phyloP scores from a whole-genome alignment of 768 basidiomycete species.

The Rubroboletus pulcherrimus region DNA sequence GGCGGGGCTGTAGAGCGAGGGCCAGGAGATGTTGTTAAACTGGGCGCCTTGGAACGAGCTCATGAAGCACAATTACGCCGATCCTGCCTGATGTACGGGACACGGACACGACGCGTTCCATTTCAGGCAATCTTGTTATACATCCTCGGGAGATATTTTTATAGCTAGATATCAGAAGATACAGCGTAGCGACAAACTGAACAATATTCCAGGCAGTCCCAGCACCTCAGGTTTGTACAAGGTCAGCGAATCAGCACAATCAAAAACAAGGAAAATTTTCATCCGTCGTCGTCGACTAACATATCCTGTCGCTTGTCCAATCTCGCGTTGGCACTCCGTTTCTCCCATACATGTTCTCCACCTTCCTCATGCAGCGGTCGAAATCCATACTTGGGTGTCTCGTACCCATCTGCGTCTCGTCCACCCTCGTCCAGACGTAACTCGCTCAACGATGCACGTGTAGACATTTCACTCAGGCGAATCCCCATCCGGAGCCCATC shows the following conservation, averaged over 20 bases:
- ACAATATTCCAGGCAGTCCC: neutral
- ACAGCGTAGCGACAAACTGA: neutral
- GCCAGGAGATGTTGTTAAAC: constrained; percentile 30
- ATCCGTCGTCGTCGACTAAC: constrained; percentile 18
- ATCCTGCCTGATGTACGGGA: no score
- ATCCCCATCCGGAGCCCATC: constrained; percentile 27
- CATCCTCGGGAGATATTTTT: neutral
- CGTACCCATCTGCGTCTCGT: constrained; percentile 8
- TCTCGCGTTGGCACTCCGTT: neutral
- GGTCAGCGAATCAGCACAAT: neutral
- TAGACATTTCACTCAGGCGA: constrained; percentile 25
- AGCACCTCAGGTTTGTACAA: neutral
- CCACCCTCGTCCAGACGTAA: constrained; percentile 24
- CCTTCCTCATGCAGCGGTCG: constrained; percentile 5
- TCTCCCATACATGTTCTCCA: constrained; percentile 2
- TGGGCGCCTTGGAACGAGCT: neutral
- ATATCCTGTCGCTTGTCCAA: constrained; percentile 10
- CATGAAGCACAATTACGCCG: neutral
- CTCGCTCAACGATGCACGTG: constrained; percentile 31
- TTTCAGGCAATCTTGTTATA: neutral
- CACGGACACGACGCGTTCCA: neutral
- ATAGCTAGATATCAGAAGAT: neutral
- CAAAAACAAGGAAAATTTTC: neutral
- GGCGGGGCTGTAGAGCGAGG: constrained; percentile 36
- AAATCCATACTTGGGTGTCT: constrained; percentile 21